Conservation (phyloP, 1,139 yeast species). For the Kluyveromyces marxianus region DNA sequence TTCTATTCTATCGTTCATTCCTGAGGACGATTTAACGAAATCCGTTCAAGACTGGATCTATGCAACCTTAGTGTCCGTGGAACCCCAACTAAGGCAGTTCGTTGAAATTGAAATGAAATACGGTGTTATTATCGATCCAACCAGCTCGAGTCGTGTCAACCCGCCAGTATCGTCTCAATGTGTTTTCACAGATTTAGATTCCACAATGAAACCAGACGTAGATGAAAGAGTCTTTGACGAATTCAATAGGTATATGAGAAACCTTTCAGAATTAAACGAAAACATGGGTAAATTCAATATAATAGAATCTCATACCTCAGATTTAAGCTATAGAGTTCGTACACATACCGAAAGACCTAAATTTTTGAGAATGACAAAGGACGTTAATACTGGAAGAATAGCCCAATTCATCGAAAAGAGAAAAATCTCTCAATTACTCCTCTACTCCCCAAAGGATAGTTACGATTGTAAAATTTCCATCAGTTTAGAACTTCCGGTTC, state of each 20-base stretch:
- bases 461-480: slow-evolving; percentile 72
- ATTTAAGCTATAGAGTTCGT: slow-evolving; percentile 35
- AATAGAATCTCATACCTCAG: slow-evolving; percentile 34
- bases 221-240: slow-evolving; percentile 61
- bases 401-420: slow-evolving; percentile 64
- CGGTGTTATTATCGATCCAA: slow-evolving; percentile 61
- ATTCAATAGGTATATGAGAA: slow-evolving; percentile 49
- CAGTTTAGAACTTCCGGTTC: slow-evolving; percentile 63
- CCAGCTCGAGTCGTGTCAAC: slow-evolving; percentile 50
- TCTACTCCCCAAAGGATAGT: slow-evolving; percentile 69
- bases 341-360: slow-evolving; percentile 43
- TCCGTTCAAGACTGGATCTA: slow-evolving; percentile 85
- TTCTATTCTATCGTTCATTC: slow-evolving; percentile 65
- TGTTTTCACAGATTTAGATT: slow-evolving; percentile 47
- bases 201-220: slow-evolving; percentile 63
- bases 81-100: slow-evolving; percentile 48
- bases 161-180: slow-evolving; percentile 76
- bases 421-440: slow-evolving; percentile 60
- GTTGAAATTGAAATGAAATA: slow-evolving; percentile 80
- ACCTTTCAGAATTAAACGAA: slow-evolving; percentile 42
- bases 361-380: slow-evolving; percentile 57
- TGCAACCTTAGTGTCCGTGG: slow-evolving; percentile 63
- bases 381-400: slow-evolving; percentile 57
- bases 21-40: slow-evolving; percentile 76
- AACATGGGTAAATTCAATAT: slow-evolving; percentile 37